Evolutionary conservation across 306 rosid species (phyloP).

Genomic region (Quercus engelmannii): DNA sequence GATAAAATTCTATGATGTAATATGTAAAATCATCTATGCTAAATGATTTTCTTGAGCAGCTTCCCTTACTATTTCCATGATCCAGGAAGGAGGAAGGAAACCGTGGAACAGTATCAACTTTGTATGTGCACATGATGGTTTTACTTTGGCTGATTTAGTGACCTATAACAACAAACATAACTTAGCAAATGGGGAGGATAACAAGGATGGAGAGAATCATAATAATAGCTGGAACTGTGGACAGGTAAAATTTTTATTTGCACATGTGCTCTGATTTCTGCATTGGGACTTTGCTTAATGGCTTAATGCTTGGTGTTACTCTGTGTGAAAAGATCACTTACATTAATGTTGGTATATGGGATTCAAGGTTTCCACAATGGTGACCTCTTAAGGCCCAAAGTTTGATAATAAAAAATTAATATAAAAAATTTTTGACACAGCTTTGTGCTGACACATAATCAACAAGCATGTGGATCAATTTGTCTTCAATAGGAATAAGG

Average conservation of each 20-base stretch:
- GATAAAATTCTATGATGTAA: background rate
- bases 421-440: background rate
- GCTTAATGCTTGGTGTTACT: background rate
- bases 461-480: background rate
- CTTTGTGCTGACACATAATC: background rate
- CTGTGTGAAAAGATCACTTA: background rate
- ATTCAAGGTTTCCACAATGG: background rate
- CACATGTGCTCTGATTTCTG: background rate
- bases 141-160: slow-evolving; percentile 92
- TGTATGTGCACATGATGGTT: slow-evolving; percentile 90
- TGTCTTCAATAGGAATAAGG: too few species aligned
- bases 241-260: slow-evolving; percentile 40
- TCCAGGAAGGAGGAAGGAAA: slow-evolving; percentile 83
- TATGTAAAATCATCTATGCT: background rate
- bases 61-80: slow-evolving; percentile 25
- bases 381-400: background rate
- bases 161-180: slow-evolving; percentile 81
- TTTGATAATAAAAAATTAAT: too few species aligned
- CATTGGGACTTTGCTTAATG: slow-evolving; percentile 15
- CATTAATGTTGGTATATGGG: background rate
- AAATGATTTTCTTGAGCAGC: slow-evolving; percentile 19
- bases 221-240: slow-evolving; percentile 99
- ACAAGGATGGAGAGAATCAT: slow-evolving; percentile 95
- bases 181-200: slow-evolving; percentile 84
- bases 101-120: slow-evolving; percentile 95